These are phyloP conservation scores for Apiospora koreana DNA, from an alignment of 2,329 filamentous ascomycete genomes.

Conservation along the genomic window DNA sequence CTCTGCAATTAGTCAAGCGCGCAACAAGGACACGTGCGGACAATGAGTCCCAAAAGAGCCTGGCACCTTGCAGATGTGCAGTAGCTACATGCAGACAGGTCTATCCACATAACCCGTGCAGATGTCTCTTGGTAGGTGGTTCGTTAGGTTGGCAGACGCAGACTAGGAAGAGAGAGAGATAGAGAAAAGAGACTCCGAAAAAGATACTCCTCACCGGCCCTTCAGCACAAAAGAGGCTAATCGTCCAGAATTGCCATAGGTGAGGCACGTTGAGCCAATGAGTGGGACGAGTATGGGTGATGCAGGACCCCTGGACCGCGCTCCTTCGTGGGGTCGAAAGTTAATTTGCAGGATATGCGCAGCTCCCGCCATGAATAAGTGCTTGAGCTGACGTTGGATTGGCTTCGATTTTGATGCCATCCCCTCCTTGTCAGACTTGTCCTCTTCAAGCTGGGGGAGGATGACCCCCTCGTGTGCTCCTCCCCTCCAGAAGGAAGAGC, in stretches of 20 bases:
- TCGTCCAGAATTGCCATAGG: neutral
- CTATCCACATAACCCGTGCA: neutral
- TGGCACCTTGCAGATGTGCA: neutral
- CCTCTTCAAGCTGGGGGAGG: neutral
- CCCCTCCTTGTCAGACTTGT: neutral
- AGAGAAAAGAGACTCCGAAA: neutral
- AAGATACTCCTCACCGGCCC: constrained; percentile 1
- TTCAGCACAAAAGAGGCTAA: constrained; percentile 3
- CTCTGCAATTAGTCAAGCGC: neutral
- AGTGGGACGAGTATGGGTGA: neutral
- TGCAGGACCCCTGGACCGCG: constrained; percentile 1
- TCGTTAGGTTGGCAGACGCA: neutral
- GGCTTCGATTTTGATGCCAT: neutral
- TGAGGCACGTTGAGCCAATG: constrained; percentile 5
- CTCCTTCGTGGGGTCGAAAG: constrained; percentile 10
- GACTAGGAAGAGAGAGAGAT: neutral
- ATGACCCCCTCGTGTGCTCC: neutral
- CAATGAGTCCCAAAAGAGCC: constrained; percentile 1
- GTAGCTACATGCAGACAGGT: neutral
- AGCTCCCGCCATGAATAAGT: constrained; percentile 2
- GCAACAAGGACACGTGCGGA: neutral
- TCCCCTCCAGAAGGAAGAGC: neutral
- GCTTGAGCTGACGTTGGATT: neutral
- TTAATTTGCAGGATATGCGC: constrained; percentile 10
- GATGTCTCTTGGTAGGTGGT: neutral